These are phyloP conservation scores for Leccinum pellstonianum DNA, from an alignment of 768 basidiomycete genomes.

Conservation along the genomic window DNA sequence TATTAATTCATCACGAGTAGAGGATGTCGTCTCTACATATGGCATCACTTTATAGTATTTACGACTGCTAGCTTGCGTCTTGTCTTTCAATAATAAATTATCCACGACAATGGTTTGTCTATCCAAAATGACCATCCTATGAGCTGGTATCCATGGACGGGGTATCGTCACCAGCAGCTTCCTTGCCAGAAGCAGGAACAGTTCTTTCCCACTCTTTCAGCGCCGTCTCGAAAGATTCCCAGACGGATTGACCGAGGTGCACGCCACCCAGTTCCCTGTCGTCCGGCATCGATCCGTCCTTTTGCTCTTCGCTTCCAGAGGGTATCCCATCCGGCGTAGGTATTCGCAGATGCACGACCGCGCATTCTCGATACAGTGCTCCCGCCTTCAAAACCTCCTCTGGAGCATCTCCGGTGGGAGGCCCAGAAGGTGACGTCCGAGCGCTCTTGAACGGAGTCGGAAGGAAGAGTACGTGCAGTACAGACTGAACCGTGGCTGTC, in stretches of 20 bases:
- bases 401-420: slow-evolving; percentile 23
- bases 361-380: slow-evolving; percentile 74
- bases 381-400: slow-evolving; percentile 77
- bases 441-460: slow-evolving; percentile 73
- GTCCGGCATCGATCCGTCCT: slow-evolving; percentile 44
- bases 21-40: slow-evolving; percentile 8
- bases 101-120: slow-evolving; percentile 2
- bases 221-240: slow-evolving; percentile 72
- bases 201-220: slow-evolving; percentile 65
- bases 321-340: slow-evolving; percentile 25
- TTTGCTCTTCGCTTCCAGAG: slow-evolving; percentile 27
- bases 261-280: slow-evolving; percentile 76
- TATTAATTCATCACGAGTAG: slow-evolving; percentile 2
- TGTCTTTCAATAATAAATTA: slow-evolving; percentile 31
- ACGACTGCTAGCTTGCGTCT: slow-evolving; percentile 7
- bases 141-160: slow-evolving; percentile 26
- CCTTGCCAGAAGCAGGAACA: slow-evolving; percentile 20
- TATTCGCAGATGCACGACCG: slow-evolving; percentile 52
- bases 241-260: slow-evolving; percentile 61
- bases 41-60: slow-evolving; percentile 30
- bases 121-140: slow-evolving; percentile 10
- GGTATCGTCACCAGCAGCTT: slow-evolving; percentile 22
- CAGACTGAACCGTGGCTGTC: slow-evolving; percentile 59
- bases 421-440: slow-evolving; percentile 17
- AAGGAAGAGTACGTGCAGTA: slow-evolving; percentile 81